These are phyloP conservation scores for Schwanniomyces polymorphus DNA, from an alignment of 805 yeast species.

Conservation along the genomic window DNA sequence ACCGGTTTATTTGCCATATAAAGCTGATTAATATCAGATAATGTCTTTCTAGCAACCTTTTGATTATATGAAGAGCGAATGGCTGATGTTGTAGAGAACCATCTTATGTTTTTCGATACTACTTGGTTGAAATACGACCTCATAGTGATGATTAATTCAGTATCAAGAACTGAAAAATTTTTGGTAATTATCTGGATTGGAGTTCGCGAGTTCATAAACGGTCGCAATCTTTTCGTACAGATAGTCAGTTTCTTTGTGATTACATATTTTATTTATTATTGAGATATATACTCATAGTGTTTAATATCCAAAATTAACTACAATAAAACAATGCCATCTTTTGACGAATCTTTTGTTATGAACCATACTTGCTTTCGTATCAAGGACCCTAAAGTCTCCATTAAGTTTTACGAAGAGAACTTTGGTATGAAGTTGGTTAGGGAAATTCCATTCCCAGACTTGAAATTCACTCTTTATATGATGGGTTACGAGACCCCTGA, in stretches of 20 bases:
- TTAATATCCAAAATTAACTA: neutral
- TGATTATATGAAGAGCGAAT: neutral
- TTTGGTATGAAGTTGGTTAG: slow-evolving; percentile 71
- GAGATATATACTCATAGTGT: neutral
- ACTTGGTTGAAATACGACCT: neutral
- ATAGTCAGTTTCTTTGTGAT: neutral
- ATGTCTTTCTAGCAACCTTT: slow-evolving; percentile 15
- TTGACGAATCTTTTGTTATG: slow-evolving; percentile 39
- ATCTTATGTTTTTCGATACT: neutral
- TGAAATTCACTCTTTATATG: slow-evolving; percentile 67
- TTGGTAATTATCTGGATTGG: neutral
- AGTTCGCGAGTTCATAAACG: neutral
- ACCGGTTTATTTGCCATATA: slow-evolving; percentile 26
- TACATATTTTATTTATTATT: too few relatives aligned
- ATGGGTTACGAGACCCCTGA: slow-evolving; percentile 55
- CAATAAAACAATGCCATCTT: slow-evolving; percentile 20
- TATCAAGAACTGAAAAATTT: neutral
- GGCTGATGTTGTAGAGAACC: neutral
- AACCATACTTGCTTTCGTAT: slow-evolving; percentile 82
- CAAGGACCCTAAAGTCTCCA: slow-evolving; percentile 72
- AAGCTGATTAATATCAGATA: slow-evolving; percentile 16
- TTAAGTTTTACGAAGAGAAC: slow-evolving; percentile 69
- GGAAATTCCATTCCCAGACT: slow-evolving; percentile 51
- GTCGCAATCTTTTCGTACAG: neutral
- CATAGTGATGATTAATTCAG: neutral